Evolutionary conservation across 1,139 yeast species (phyloP).

Genomic region (Candida sojae): DNA sequence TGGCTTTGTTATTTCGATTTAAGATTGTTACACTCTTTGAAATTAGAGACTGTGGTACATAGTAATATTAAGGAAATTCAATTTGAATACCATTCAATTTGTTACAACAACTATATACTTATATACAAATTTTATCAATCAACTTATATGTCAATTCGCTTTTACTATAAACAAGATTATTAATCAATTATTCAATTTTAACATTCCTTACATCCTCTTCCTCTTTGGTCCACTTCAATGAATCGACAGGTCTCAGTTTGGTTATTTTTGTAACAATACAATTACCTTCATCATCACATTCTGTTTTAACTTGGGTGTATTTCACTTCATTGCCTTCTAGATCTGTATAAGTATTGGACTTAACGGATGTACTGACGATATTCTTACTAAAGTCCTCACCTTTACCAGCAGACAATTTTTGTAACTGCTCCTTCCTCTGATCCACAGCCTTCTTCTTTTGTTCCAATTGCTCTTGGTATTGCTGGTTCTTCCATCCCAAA

Average conservation of each 20-base stretch:
- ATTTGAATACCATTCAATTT: too few species aligned
- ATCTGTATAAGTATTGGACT: constrained; percentile 45
- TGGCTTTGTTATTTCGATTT: too few species aligned
- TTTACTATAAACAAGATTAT: too few species aligned
- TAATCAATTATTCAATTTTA: neutral
- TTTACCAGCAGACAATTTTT: neutral
- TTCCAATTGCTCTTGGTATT: constrained; percentile 38
- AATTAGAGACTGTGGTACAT: too few species aligned
- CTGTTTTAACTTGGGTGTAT: constrained; percentile 49
- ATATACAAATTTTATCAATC: too few species aligned
- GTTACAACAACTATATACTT: too few species aligned
- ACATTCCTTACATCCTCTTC: constrained; percentile 19
- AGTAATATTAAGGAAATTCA: too few species aligned
- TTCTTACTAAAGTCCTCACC: constrained; percentile 22
- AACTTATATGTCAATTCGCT: too few species aligned
- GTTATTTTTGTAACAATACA: constrained; percentile 39
- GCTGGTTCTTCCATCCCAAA: constrained; percentile 65
- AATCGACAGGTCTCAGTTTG: constrained; percentile 38
- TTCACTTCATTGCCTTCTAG: constrained; percentile 60
- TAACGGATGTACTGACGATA: constrained; percentile 53
- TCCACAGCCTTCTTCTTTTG: constrained; percentile 10
- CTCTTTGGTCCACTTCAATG: constrained; percentile 32
- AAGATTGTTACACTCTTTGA: too few species aligned
- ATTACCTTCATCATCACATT: constrained; percentile 69
- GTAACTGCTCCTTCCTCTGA: constrained; percentile 9